Base-by-base conservation (phyloP, 768 basidiomycete genomes). In the Leccinum barrowsii region DNA sequence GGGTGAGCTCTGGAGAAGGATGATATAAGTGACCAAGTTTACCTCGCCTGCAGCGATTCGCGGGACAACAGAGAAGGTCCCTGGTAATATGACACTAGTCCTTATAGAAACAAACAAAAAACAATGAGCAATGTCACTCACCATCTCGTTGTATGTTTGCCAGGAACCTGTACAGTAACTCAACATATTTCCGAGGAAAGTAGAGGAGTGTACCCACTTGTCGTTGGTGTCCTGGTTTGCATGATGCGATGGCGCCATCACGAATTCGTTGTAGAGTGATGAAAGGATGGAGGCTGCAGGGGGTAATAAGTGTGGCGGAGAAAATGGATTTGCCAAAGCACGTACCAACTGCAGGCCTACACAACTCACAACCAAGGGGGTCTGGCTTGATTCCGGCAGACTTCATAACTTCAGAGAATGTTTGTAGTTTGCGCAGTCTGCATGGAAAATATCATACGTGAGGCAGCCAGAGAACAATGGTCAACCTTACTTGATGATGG, bases 221-320 rank as follows among this genome's bases (percentile, higher is more conserved):
- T 89, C 87, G 61, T 89, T 89, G 2, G 87, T 89, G 59, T 88
- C 87, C 67, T 89, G 87, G 53, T 86, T 84, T 59, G 84, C 78
- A 60, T 85, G 85, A 63, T 88, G 87, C 12, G 71, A 76, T 0
- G 83, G 81, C 15, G 80, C 73, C 78, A 90, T 78, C 54, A 91
- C 73, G 61, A 82, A 81, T 62, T 87, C 86, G 61, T 89, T 89
- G 71, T 80, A 83, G 7, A 82, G 63, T 0, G 78, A 78, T 0
- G 80, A 77, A 19, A 83, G 70, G 53, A 83, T 78, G 47, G 67
- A 70, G 12, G 63, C 74, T 76, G 44, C 12, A 34, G 24, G 3
- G 2, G 17, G 6, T 2, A 12, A 13, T 57, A 17, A 56, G 37
- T 40, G 40, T 40, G 8, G 17, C 40, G 17, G 17, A 40, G 40